Conservation (phyloP, 192 early-diverging fungal species). For the Linnemannia zychae region DNA sequence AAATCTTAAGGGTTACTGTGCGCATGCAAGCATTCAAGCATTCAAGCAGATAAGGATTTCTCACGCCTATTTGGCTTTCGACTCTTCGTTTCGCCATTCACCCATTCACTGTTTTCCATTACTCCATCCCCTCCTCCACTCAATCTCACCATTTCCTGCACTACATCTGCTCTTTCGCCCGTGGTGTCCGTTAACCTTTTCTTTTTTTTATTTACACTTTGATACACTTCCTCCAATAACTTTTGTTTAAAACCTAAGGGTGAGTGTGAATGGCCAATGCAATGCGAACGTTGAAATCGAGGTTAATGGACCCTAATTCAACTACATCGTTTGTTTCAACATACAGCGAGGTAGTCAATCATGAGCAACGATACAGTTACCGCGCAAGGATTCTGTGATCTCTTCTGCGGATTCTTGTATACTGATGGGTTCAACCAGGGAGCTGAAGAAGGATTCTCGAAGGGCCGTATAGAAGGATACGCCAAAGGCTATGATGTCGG, state of each 20-base stretch:
- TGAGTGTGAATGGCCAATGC: slow-evolving; percentile 19
- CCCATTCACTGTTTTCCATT: slow-evolving; percentile 4
- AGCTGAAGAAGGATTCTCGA: slow-evolving; percentile 19
- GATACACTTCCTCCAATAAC: slow-evolving; percentile 8
- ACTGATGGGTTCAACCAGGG: slow-evolving; percentile 16
- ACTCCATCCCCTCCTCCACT: not conserved
- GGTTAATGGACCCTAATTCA: slow-evolving; percentile 21
- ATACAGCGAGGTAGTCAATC: slow-evolving; percentile 15
- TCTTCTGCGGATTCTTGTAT: slow-evolving; percentile 22
- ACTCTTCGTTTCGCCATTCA: not conserved
- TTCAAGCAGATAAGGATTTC: too few species aligned
- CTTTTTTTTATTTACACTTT: slow-evolving; percentile 10
- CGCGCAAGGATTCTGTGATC: slow-evolving; percentile 16
- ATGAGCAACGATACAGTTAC: slow-evolving; percentile 27
- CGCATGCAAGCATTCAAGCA: too few species aligned
- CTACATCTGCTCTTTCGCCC: not conserved
- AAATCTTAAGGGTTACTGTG: too few species aligned
- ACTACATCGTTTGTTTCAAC: slow-evolving; percentile 16
- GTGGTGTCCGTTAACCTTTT: slow-evolving; percentile 15
- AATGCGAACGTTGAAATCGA: slow-evolving; percentile 14
- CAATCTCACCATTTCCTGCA: slow-evolving; percentile 13
- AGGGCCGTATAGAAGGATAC: slow-evolving; percentile 12
- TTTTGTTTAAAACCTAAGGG: slow-evolving; percentile 15
- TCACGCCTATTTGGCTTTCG: too few species aligned
- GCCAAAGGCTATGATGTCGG: not conserved